A percentile compares a stretch with the other conserved stretches of the same genome.
phyloP scores from a whole-genome alignment of 1,284 basidiomycete genomes.

The Leccinum olivaceoglutinosum region DNA sequence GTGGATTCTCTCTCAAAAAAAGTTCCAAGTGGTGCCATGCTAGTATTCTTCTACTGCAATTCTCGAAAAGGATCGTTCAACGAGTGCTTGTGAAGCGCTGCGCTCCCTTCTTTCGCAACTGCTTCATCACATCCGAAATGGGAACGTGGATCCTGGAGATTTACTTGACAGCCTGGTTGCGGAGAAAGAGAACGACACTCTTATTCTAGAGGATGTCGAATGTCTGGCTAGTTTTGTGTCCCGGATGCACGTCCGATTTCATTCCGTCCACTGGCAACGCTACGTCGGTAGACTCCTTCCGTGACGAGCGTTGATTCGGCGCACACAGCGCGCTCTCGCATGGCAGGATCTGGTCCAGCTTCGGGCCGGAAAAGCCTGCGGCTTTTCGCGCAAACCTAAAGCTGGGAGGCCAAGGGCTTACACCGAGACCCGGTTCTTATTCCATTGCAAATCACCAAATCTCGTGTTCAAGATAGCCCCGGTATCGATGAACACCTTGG shows the following conservation, averaged over 20 bases:
- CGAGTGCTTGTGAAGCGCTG: conserved; percentile 9
- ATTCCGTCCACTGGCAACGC: too few species aligned
- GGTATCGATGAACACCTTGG: too few species aligned
- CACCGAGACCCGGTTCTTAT: background rate
- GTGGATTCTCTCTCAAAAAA: background rate
- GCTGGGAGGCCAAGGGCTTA: background rate
- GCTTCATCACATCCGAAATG: conserved; percentile 1
- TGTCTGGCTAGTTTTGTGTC: conserved; percentile 2
- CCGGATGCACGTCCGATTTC: too few species aligned
- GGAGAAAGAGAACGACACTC: background rate
- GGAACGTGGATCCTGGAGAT: background rate
- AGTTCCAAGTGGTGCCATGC: background rate
- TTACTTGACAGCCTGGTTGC: background rate
- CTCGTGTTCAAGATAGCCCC: too few species aligned
- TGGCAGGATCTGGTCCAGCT: too few species aligned
- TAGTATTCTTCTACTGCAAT: conserved; percentile 13
- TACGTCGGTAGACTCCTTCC: too few species aligned
- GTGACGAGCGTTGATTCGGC: too few species aligned
- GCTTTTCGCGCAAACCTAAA: background rate
- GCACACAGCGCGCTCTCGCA: too few species aligned
- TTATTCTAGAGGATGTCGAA: background rate
- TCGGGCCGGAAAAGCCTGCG: too few species aligned
- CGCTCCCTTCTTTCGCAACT: conserved; percentile 10
- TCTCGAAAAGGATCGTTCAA: conserved; percentile 5
- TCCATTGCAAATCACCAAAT: too few species aligned